phyloP scores from a whole-genome alignment of 257 asterid species.

The Gardenia jasminoides region DNA sequence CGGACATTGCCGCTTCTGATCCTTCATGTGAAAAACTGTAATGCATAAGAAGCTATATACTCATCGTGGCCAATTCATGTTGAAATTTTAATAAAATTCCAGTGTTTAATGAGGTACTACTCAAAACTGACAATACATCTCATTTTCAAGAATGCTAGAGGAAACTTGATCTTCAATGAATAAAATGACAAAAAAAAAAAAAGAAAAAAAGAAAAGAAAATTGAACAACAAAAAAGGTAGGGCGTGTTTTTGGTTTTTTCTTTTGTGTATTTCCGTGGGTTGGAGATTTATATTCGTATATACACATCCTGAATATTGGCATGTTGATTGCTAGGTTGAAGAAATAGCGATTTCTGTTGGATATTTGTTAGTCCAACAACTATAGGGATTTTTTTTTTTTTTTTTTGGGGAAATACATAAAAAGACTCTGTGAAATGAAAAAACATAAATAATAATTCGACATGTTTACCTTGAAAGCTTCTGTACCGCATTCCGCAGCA shows the following conservation, averaged over 20 bases:
- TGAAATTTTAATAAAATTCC: too few relatives aligned
- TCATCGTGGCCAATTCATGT: too few relatives aligned
- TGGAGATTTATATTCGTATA: background rate
- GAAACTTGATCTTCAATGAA: background rate
- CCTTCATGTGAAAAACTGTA: too few relatives aligned
- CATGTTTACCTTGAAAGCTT: slow-evolving; percentile 22
- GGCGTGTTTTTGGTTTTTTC: too few relatives aligned
- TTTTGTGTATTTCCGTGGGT: background rate
- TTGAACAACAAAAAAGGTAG: too few relatives aligned
- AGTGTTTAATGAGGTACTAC: too few relatives aligned
- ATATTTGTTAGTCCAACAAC: background rate
- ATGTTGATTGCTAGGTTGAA: background rate
- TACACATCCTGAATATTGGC: background rate
- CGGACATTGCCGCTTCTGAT: background rate
- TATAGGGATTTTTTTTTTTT: background rate
- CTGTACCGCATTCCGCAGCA: background rate
- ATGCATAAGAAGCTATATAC: too few relatives aligned
- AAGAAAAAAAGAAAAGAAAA: background rate
- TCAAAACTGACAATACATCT: background rate
- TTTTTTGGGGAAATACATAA: background rate
- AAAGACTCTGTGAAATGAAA: background rate
- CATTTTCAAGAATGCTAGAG: too few relatives aligned
- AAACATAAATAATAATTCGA: background rate
- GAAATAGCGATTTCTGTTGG: background rate
- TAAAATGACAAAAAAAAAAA: background rate